phyloP scores from a whole-genome alignment of 352 stramenopile species.

The Pythium brassicae region DNA sequence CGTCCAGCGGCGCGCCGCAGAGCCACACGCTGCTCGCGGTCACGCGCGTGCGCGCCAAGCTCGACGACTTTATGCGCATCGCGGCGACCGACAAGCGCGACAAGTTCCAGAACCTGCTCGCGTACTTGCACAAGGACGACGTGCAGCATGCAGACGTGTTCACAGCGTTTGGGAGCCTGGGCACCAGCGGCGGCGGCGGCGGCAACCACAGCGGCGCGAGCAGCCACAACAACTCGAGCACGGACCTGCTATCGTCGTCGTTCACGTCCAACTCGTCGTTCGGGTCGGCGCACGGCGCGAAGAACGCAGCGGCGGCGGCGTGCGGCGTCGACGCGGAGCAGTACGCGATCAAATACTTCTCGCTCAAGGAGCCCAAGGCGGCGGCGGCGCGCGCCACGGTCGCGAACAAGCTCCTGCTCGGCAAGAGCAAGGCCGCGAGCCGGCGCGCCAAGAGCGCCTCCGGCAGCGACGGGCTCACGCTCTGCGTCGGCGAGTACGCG shows the following conservation, averaged over 20 bases:
- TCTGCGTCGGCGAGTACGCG: conserved; percentile 63
- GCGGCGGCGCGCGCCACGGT: conserved; percentile 19
- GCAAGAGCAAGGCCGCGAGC: conserved; percentile 23
- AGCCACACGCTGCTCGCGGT: conserved; percentile 54
- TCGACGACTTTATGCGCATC: conserved; percentile 70
- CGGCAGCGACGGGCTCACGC: conserved; percentile 20
- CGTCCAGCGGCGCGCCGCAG: not conserved
- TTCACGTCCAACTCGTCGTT: conserved; percentile 27
- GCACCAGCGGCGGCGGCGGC: conserved; percentile 3
- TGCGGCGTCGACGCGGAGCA: conserved; percentile 21
- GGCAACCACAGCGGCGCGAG: not conserved
- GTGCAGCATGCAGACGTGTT: conserved; percentile 63
- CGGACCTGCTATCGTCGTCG: conserved; percentile 7
- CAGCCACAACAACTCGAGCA: conserved; percentile 6
- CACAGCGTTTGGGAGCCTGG: conserved; percentile 38
- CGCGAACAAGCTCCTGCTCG: conserved; percentile 32
- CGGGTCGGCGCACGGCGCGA: conserved; percentile 12
- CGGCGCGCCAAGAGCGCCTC: conserved; percentile 11
- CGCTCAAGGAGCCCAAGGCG: conserved; percentile 24
- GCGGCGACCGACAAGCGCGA: conserved; percentile 37
- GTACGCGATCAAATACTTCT: conserved; percentile 56
- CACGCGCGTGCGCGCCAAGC: conserved; percentile 46
- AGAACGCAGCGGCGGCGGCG: conserved; percentile 3
- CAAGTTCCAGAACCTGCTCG: conserved; percentile 53
- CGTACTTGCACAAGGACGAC: conserved; percentile 49